phyloP scores from a whole-genome alignment of 129 eudicot species.

The sunflower (Helianthus annuus) region DNA sequence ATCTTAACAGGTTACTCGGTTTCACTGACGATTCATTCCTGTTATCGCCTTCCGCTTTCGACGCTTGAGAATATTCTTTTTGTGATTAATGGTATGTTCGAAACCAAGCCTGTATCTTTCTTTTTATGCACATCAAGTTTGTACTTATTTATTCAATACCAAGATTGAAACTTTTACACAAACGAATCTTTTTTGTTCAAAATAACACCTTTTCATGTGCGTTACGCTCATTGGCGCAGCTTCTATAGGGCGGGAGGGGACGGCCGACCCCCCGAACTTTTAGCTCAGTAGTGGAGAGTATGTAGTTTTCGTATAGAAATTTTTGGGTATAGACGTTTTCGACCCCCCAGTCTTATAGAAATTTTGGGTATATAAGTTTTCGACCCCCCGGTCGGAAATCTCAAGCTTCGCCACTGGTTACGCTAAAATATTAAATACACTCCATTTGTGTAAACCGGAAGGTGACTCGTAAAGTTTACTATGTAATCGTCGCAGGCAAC shows the following conservation, averaged over 20 bases:
- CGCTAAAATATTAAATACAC: background rate
- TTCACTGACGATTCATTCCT: background rate
- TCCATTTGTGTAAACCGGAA: background rate
- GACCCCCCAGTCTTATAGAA: too few species aligned
- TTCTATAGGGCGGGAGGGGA: too few species aligned
- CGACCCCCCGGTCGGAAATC: too few species aligned
- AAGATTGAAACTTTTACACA: background rate
- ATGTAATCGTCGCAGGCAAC: conserved; percentile 58
- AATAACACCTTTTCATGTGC: conserved; percentile 13
- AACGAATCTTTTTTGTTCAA: background rate
- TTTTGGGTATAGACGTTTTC: too few species aligned
- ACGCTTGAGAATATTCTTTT: conserved; percentile 12
- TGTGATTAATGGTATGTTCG: conserved; percentile 31
- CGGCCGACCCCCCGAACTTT: too few species aligned
- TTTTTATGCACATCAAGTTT: background rate
- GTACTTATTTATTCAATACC: background rate
- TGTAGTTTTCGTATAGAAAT: too few species aligned
- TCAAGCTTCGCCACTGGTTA: too few species aligned
- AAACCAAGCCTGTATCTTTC: background rate
- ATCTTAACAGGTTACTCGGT: conserved; percentile 27
- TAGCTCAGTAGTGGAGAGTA: too few species aligned
- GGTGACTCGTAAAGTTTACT: conserved; percentile 8
- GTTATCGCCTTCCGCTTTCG: conserved; percentile 7
- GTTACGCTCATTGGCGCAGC: too few species aligned
- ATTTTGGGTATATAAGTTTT: too few species aligned